Conservation (phyloP, 164 flowering plant genomes). For the Piper betle region DNA sequence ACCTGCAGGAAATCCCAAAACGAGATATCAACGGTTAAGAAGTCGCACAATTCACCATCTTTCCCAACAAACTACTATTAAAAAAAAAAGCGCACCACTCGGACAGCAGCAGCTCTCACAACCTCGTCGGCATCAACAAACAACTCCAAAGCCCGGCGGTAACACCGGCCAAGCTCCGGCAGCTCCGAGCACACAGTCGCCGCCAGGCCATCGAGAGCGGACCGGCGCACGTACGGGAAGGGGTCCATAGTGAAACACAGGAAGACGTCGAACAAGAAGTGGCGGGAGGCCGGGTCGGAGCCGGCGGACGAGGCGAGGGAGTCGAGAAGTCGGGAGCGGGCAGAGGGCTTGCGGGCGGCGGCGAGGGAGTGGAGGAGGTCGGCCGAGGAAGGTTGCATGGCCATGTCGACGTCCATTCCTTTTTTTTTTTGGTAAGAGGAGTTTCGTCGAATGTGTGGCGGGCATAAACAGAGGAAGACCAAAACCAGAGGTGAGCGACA, state of each 20-base stretch:
- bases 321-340: slow-evolving; percentile 36
- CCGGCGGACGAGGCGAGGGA: slow-evolving; percentile 16
- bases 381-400: no score
- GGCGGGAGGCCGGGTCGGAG: neutral
- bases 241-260: slow-evolving; percentile 68
- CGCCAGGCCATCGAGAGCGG: slow-evolving; percentile 54
- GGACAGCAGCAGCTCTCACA: slow-evolving; percentile 47
- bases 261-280: slow-evolving; percentile 26
- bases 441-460: no score
- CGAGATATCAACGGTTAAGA: neutral
- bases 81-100: slow-evolving; percentile 10
- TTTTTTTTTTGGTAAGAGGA: no score
- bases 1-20: slow-evolving; percentile 28
- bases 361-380: slow-evolving; percentile 9
- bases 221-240: slow-evolving; percentile 51
- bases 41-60: neutral
- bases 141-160: slow-evolving; percentile 52
- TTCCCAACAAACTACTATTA: neutral
- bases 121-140: slow-evolving; percentile 43
- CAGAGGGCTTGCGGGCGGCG: slow-evolving; percentile 27
- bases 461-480: no score
- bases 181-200: slow-evolving; percentile 16
- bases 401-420: no score
- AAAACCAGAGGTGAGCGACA: no score
- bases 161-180: slow-evolving; percentile 39